These are phyloP conservation scores for Xylaria sp. DNA, from an alignment of 2,329 filamentous ascomycete species.

Conservation along the genomic window DNA sequence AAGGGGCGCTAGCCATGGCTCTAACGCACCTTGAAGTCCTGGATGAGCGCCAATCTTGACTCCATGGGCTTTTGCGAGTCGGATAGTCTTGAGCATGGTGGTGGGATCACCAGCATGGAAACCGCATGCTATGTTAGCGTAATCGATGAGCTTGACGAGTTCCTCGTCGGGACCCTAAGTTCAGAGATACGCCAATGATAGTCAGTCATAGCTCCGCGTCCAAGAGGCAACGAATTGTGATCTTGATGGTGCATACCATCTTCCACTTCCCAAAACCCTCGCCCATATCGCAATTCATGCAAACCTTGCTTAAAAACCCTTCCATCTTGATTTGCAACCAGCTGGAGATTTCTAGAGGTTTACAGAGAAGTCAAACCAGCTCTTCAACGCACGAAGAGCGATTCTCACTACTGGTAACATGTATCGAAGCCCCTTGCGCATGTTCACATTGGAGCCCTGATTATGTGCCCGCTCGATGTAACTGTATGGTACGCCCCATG, in stretches of 20 bases:
- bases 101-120: constrained; percentile 25
- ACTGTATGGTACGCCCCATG: not conserved
- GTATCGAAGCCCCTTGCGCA: not conserved
- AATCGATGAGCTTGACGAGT: constrained; percentile 23
- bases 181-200: not conserved
- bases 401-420: not conserved
- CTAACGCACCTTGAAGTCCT: constrained; percentile 18
- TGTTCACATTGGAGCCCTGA: not conserved
- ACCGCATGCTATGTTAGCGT: constrained; percentile 23
- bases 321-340: not conserved
- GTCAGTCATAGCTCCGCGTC: not conserved
- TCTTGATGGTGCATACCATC: constrained; percentile 9
- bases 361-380: too few relatives aligned
- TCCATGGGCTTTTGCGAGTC: constrained; percentile 17
- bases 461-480: not conserved
- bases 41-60: constrained; percentile 24
- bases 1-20: too few relatives aligned
- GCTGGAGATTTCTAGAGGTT: not conserved
- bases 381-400: not conserved
- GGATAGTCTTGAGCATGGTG: constrained; percentile 20
- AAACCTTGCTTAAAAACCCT: constrained; percentile 6
- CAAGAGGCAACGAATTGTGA: not conserved
- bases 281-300: constrained; percentile 24
- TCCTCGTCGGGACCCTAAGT: constrained; percentile 21
- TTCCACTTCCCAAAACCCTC: constrained; percentile 30